Percentiles rank a stretch among this genome's conserved stretches.
Evolutionary conservation across 106 monocot genomes (phyloP).

Genomic region (Triglochin maritima): DNA sequence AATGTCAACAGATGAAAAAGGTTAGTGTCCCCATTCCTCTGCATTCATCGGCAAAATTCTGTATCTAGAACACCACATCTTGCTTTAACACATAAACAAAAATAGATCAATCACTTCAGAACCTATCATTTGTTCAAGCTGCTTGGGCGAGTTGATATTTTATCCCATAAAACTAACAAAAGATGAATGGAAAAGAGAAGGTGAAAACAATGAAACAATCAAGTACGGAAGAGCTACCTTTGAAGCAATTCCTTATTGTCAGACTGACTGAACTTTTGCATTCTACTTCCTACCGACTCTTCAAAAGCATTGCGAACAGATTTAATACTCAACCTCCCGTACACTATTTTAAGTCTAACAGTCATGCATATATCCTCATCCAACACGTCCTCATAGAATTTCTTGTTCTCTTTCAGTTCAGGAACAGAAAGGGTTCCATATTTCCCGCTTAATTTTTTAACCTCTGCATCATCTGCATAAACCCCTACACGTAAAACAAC

Average conservation of each 20-base stretch:
- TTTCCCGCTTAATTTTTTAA: slow-evolving; percentile 44
- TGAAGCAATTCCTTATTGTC: slow-evolving; percentile 72
- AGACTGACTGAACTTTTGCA: slow-evolving; percentile 51
- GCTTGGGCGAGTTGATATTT: no score
- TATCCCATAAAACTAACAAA: neutral
- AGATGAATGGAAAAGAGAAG: slow-evolving; percentile 1
- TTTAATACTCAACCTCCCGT: slow-evolving; percentile 62
- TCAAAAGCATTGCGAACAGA: slow-evolving; percentile 92
- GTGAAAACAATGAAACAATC: neutral
- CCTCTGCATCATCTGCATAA: slow-evolving; percentile 68
- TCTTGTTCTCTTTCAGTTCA: slow-evolving; percentile 45
- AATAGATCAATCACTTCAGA: no score
- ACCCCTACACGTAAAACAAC: slow-evolving; percentile 31
- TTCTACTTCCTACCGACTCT: slow-evolving; percentile 71
- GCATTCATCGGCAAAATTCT: no score
- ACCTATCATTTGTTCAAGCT: no score
- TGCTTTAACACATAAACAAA: no score
- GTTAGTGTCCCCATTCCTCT: no score
- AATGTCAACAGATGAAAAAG: no score
- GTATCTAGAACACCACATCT: no score
- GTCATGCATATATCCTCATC: slow-evolving; percentile 67
- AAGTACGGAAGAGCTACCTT: slow-evolving; percentile 28
- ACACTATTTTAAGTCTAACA: slow-evolving; percentile 86
- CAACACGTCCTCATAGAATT: slow-evolving; percentile 44
- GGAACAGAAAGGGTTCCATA: slow-evolving; percentile 28